These are phyloP conservation scores for Chlorella sp. DNA, from an alignment of 139 green algal species.

Conservation along the genomic window DNA sequence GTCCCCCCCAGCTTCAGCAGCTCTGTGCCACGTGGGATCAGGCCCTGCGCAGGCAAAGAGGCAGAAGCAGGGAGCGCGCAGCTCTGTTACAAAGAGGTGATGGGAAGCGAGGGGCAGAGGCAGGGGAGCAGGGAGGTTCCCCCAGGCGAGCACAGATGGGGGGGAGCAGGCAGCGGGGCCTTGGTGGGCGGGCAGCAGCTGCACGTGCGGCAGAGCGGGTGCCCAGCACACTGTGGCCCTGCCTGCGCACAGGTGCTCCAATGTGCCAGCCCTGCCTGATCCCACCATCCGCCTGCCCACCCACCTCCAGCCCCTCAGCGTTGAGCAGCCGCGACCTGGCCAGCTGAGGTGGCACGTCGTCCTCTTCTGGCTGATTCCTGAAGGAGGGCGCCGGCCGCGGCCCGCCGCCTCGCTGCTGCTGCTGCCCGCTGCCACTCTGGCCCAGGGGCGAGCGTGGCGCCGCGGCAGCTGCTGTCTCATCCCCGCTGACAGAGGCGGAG, in stretches of 20 bases:
- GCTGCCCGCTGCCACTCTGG: background rate
- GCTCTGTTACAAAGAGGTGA: background rate
- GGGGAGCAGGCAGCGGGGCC: background rate
- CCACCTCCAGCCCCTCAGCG: conserved; percentile 77
- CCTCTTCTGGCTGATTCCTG: background rate
- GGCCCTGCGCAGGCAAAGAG: conserved; percentile 53
- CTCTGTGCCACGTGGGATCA: conserved; percentile 65
- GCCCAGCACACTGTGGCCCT: no score
- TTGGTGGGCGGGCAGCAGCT: background rate
- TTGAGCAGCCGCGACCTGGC: conserved; percentile 56
- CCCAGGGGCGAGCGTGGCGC: conserved; percentile 1
- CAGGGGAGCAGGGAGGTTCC: background rate
- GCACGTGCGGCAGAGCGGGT: no score
- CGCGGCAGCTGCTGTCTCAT: background rate
- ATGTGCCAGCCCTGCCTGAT: background rate
- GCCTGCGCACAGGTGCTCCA: background rate
- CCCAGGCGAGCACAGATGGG: background rate
- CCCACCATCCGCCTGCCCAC: background rate
- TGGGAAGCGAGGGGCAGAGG: no score
- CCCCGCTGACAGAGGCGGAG: conserved; percentile 1
- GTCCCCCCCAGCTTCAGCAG: conserved; percentile 75
- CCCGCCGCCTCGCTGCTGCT: conserved; percentile 11
- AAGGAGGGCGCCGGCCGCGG: conserved; percentile 45
- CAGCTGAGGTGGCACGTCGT: conserved; percentile 46
- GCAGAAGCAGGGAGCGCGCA: background rate